A percentile compares a stretch with the other conserved stretches of the same genome.
phyloP scores from a whole-genome alignment of 306 rosid species.

The Cucurbita argyrosperma region DNA sequence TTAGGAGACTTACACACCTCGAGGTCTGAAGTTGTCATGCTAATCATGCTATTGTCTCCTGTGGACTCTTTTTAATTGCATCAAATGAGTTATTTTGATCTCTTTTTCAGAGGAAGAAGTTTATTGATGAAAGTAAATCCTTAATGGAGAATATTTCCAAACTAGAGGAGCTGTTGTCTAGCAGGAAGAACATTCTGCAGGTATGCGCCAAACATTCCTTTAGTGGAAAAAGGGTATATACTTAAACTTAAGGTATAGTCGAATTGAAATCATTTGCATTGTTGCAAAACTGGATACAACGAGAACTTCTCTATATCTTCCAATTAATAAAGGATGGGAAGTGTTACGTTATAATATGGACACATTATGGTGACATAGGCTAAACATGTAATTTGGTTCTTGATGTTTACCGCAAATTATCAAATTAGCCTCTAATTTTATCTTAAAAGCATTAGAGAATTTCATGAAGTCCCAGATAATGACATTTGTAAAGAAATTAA shows the following conservation, averaged over 20 bases:
- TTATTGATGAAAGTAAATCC: constrained; percentile 55
- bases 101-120: constrained; percentile 57
- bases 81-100: not conserved
- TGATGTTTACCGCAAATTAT: not conserved
- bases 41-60: not conserved
- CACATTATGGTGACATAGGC: not conserved
- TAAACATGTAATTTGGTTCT: not conserved
- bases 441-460: too few species aligned
- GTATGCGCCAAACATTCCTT: constrained; percentile 18
- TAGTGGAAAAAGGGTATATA: not conserved
- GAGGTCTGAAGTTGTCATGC: constrained; percentile 44
- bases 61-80: not conserved
- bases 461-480: too few species aligned
- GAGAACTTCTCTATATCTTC: too few species aligned
- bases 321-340: not conserved
- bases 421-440: too few species aligned
- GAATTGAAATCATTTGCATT: not conserved
- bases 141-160: constrained; percentile 58
- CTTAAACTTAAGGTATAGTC: not conserved
- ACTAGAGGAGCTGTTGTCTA: constrained; percentile 75
- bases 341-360: not conserved
- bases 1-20: constrained; percentile 66
- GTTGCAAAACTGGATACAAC: not conserved
- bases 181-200: constrained; percentile 63
- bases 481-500: too few species aligned